Percentiles rank a stretch among this genome's conserved stretches.
phyloP scores from a whole-genome alignment of 1,284 basidiomycete species.

The Ustilago sp. region DNA sequence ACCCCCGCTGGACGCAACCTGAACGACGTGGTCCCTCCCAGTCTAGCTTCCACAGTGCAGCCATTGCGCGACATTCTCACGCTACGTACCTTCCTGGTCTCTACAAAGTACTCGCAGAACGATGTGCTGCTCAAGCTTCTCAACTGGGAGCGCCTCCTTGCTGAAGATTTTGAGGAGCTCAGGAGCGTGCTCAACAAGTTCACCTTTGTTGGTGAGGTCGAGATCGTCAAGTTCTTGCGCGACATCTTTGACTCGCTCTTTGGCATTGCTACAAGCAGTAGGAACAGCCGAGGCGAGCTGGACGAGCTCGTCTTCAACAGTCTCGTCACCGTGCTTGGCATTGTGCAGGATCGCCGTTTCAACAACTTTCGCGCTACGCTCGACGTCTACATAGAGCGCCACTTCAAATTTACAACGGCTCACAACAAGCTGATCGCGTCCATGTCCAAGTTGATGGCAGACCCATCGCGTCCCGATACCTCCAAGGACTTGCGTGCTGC shows the following conservation, averaged over 20 bases:
- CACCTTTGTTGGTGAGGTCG: slow-evolving; percentile 80
- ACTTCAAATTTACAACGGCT: slow-evolving; percentile 75
- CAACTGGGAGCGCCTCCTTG: slow-evolving; percentile 77
- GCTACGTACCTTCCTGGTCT: slow-evolving; percentile 89
- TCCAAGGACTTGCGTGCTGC: slow-evolving; percentile 85
- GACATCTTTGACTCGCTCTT: slow-evolving; percentile 95
- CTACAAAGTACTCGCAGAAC: slow-evolving; percentile 92
- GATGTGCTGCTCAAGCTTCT: slow-evolving; percentile 84
- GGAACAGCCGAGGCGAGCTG: slow-evolving; percentile 82
- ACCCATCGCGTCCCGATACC: slow-evolving; percentile 80
- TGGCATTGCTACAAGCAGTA: slow-evolving; percentile 81
- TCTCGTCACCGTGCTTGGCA: slow-evolving; percentile 82
- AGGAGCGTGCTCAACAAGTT: slow-evolving; percentile 84
- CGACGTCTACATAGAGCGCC: slow-evolving; percentile 90
- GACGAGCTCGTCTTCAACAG: slow-evolving; percentile 90
- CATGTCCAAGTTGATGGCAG: slow-evolving; percentile 83
- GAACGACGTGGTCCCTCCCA: slow-evolving; percentile 56
- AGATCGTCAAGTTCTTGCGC: slow-evolving; percentile 89
- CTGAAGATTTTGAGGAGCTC: slow-evolving; percentile 75
- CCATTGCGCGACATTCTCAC: slow-evolving; percentile 78
- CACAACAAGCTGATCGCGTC: slow-evolving; percentile 71
- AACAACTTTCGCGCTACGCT: slow-evolving; percentile 90
- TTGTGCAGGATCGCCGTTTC: slow-evolving; percentile 87
- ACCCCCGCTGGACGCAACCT: slow-evolving; percentile 75
- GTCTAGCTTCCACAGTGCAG: slow-evolving; percentile 56